phyloP scores from a whole-genome alignment of 148 eudicot genomes.

The Chenopodium berlandieri region DNA sequence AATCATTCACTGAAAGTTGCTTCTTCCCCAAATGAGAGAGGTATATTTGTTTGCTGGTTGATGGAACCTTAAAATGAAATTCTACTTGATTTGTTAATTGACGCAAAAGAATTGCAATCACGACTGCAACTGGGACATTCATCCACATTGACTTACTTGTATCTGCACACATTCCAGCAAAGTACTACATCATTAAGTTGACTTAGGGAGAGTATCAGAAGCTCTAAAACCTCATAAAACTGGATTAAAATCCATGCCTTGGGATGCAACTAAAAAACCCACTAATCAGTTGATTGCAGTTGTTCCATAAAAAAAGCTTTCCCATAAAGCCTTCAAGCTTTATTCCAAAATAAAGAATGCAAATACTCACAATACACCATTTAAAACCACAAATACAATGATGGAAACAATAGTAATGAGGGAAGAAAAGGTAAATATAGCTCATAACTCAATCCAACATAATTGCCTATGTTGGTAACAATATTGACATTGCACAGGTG shows the following conservation, averaged over 20 bases:
- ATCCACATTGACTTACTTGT: conserved; percentile 98
- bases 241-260: background rate
- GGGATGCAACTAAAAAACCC: background rate
- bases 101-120: conserved; percentile 59
- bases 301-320: background rate
- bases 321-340: background rate
- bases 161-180: conserved; percentile 46
- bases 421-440: background rate
- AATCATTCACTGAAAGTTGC: conserved; percentile 73
- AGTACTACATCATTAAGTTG: background rate
- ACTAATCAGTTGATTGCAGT: conserved; percentile 1
- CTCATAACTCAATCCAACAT: background rate
- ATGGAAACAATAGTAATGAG: background rate
- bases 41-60: conserved; percentile 42
- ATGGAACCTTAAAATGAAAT: conserved; percentile 59
- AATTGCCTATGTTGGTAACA: background rate
- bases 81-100: conserved; percentile 66
- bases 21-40: conserved; percentile 67
- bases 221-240: background rate
- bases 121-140: conserved; percentile 80
- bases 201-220: background rate
- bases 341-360: background rate
- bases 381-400: background rate
- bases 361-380: background rate
- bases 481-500: no score